phyloP scores from a whole-genome alignment of 179 eudicot species.

The Beta corolliflora region DNA sequence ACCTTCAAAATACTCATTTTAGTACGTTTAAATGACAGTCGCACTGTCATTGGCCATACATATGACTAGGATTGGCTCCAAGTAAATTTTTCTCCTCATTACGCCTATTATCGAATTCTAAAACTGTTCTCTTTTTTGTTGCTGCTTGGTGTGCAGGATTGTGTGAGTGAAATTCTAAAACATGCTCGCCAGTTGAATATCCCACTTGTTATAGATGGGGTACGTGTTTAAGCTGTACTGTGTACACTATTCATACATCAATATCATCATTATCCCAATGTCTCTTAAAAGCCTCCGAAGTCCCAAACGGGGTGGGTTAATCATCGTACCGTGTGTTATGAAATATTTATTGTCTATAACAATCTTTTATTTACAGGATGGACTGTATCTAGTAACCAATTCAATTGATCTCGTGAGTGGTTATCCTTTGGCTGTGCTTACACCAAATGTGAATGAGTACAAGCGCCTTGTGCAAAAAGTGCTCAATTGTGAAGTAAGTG shows the following conservation, averaged over 20 bases:
- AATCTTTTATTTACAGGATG: slow-evolving; percentile 59
- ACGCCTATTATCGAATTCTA: not conserved
- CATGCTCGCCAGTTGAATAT: slow-evolving; percentile 67
- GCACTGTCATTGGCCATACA: not conserved
- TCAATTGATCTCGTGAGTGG: slow-evolving; percentile 73
- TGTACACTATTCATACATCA: not conserved
- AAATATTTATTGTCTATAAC: not conserved
- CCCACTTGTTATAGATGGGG: slow-evolving; percentile 97
- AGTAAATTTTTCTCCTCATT: not conserved
- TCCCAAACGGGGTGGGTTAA: not conserved
- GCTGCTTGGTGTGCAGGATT: slow-evolving; percentile 52
- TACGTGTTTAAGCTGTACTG: slow-evolving; percentile 34
- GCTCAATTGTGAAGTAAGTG: slow-evolving; percentile 76
- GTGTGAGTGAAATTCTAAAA: slow-evolving; percentile 82
- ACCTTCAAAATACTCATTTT: not conserved
- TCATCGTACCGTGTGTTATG: not conserved
- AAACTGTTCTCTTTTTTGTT: not conserved
- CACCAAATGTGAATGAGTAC: slow-evolving; percentile 94
- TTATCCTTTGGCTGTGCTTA: slow-evolving; percentile 86
- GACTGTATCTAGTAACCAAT: slow-evolving; percentile 88
- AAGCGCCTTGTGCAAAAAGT: slow-evolving; percentile 93
- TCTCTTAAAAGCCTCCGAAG: not conserved
- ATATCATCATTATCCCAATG: not conserved
- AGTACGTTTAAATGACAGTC: not conserved
- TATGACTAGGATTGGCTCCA: not conserved